Evolutionary conservation across 2,329 filamentous ascomycete species (phyloP).

Genomic region (Paradendryphiella salina): DNA sequence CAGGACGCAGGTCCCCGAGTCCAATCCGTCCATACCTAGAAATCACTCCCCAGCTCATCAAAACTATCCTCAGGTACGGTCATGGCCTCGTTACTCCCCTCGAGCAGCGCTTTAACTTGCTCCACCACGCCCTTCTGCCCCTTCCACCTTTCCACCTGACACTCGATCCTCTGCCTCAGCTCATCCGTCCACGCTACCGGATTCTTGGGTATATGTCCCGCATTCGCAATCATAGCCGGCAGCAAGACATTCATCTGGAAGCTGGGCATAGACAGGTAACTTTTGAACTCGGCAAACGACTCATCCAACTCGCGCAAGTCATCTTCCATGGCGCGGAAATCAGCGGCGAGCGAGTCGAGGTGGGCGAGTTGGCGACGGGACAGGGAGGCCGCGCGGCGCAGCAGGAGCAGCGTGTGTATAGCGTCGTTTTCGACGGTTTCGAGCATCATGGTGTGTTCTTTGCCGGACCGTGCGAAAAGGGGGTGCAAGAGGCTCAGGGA

Average conservation of each 20-base stretch:
- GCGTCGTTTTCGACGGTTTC: slow-evolving; percentile 27
- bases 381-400: slow-evolving; percentile 33
- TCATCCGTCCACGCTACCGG: slow-evolving; percentile 34
- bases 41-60: slow-evolving; percentile 25
- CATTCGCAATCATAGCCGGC: background rate
- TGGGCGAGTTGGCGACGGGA: slow-evolving; percentile 15
- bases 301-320: slow-evolving; percentile 14
- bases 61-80: slow-evolving; percentile 34
- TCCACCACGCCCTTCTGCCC: slow-evolving; percentile 21
- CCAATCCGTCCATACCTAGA: background rate
- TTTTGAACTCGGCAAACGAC: slow-evolving; percentile 19
- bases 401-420: slow-evolving; percentile 19
- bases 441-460: slow-evolving; percentile 14
- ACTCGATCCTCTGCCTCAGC: slow-evolving; percentile 13
- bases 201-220: slow-evolving; percentile 15
- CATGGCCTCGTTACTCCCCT: slow-evolving; percentile 25
- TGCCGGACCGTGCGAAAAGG: slow-evolving; percentile 25
- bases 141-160: slow-evolving; percentile 29
- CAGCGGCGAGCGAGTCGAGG: slow-evolving; percentile 22
- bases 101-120: slow-evolving; percentile 24
- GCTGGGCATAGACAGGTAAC: slow-evolving; percentile 15
- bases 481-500: slow-evolving; percentile 24
- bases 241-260: slow-evolving; percentile 7
- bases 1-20: too few relatives aligned
- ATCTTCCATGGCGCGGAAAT: slow-evolving; percentile 25